Conservation (phyloP, 176 grass and related monocot genomes). For the Olyra latifolia region DNA sequence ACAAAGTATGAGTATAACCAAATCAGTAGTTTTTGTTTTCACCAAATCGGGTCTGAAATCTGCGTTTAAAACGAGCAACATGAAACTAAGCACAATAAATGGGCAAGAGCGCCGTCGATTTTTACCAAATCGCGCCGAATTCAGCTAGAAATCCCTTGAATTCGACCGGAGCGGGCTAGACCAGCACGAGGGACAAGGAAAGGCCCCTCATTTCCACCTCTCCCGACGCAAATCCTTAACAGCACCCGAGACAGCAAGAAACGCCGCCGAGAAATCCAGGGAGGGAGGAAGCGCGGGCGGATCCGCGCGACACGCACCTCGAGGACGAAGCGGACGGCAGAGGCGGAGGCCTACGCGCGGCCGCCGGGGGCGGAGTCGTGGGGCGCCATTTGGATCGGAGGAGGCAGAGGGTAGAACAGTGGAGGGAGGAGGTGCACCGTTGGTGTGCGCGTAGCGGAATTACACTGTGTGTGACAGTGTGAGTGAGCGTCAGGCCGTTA, state of each 20-base stretch:
- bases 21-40: too few relatives aligned
- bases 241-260: neutral
- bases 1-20: neutral
- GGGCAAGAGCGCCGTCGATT: neutral
- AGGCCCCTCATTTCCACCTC: neutral
- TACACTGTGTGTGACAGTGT: too few relatives aligned
- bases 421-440: neutral
- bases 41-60: neutral
- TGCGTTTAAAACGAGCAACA: neutral
- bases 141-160: neutral
- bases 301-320: conserved; percentile 24
- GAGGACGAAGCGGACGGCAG: neutral
- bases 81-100: neutral
- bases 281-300: neutral
- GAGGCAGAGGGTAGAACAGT: neutral
- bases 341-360: neutral
- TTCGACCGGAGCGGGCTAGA: neutral
- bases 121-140: neutral
- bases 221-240: neutral
- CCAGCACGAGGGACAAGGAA: neutral
- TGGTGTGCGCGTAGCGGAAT: too few relatives aligned
- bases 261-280: neutral
- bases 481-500: too few relatives aligned
- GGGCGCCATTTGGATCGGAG: neutral
- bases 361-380: neutral